Percentiles rank a stretch among this genome's conserved stretches.
Conservation (phyloP, 805 yeast species). For the Starmerella etchellsii region DNA sequence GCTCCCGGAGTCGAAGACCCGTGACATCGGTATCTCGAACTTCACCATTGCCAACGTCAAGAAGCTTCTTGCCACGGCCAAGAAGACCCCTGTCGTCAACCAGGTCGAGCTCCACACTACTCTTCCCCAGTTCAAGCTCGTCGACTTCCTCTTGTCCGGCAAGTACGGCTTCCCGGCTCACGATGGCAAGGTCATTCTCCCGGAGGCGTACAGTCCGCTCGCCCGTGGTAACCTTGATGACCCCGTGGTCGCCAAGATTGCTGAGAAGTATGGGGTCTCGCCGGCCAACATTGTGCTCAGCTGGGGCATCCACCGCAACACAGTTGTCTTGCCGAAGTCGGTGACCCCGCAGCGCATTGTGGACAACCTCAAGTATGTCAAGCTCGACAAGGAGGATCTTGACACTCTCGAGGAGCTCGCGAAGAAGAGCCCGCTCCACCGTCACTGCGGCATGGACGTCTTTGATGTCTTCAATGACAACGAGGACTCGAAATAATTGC, state of each 20-base stretch:
- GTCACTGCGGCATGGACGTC: constrained; percentile 18
- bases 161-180: constrained; percentile 19
- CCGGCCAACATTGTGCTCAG: constrained; percentile 25
- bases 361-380: constrained; percentile 30
- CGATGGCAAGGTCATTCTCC: constrained; percentile 36
- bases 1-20: constrained; percentile 39
- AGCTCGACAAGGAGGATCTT: constrained; percentile 34
- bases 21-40: constrained; percentile 69
- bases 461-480: constrained; percentile 19
- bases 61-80: constrained; percentile 32
- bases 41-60: constrained; percentile 43
- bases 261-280: constrained; percentile 38
- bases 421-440: constrained; percentile 12
- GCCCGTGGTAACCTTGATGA: constrained; percentile 53
- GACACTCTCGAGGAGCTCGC: constrained; percentile 23
- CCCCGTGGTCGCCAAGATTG: constrained; percentile 42
- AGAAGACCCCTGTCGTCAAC: constrained; percentile 50
- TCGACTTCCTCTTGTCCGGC: constrained; percentile 36
- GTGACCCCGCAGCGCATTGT: constrained; percentile 49
- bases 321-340: constrained; percentile 57
- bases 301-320: constrained; percentile 36
- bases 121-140: constrained; percentile 50
- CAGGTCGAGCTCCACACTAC: constrained; percentile 71
- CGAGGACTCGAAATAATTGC: constrained; percentile 18
- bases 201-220: constrained; percentile 71